A percentile compares a stretch with the other conserved stretches of the same genome.
Conservation (phyloP, 805 yeast genomes). For the Wickerhamiella australiensis region DNA sequence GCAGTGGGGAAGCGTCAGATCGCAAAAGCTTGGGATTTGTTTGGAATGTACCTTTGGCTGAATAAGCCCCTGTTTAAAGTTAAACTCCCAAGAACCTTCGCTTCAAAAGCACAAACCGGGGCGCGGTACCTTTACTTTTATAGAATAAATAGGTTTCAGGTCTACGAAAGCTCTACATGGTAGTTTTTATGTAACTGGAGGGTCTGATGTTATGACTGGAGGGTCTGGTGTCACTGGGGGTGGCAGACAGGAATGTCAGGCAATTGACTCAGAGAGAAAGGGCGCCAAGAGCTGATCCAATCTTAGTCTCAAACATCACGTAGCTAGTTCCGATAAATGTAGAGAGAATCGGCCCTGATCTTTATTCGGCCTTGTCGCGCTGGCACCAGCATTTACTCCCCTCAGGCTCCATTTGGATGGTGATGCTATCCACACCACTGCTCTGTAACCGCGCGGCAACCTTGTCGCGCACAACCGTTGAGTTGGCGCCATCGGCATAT, state of each 20-base stretch:
- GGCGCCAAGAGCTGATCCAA: no score
- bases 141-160: conserved; percentile 5
- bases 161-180: not conserved
- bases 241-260: no score
- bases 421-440: conserved; percentile 40
- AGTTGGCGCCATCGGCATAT: conserved; percentile 50
- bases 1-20: not conserved
- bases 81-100: not conserved
- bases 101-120: not conserved
- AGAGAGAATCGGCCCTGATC: no score
- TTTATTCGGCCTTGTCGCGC: not conserved
- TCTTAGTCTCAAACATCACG: no score
- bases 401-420: conserved; percentile 58
- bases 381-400: conserved; percentile 62
- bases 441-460: conserved; percentile 43
- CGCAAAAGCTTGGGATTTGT: conserved; percentile 5
- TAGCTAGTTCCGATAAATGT: no score
- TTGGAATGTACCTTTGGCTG: conserved; percentile 8
- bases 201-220: not conserved
- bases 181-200: no score
- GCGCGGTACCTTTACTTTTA: not conserved
- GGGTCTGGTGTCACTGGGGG: not conserved
- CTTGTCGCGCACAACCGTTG: conserved; percentile 45
- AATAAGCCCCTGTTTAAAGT: not conserved
- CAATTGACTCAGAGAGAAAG: no score